These are phyloP conservation scores for Penicillium sp. DNA, from an alignment of 2,329 filamentous ascomycete species.

Conservation along the genomic window DNA sequence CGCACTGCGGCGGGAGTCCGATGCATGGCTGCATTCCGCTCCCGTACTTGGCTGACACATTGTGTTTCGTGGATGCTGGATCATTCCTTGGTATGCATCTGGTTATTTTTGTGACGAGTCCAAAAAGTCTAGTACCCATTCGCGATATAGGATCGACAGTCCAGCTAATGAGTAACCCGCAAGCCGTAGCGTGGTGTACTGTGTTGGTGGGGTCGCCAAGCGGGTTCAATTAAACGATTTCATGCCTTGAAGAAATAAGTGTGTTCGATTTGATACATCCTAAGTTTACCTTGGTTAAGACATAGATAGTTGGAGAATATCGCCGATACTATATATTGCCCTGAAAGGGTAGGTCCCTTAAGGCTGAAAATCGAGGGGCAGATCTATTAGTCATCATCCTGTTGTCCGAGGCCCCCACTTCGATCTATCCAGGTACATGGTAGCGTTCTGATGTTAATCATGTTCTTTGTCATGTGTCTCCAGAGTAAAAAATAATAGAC, in stretches of 20 bases:
- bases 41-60: not conserved
- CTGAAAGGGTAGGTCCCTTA: not conserved
- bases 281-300: not conserved
- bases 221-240: not conserved
- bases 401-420: not conserved
- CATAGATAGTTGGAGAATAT: not conserved
- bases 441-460: not conserved
- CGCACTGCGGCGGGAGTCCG: slow-evolving; percentile 5
- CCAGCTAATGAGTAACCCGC: not conserved
- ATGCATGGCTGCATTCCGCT: not conserved
- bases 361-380: not conserved
- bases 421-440: not conserved
- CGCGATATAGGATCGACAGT: not conserved
- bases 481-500: too few relatives aligned
- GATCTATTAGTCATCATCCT: not conserved
- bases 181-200: not conserved
- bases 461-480: not conserved
- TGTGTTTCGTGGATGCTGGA: not conserved
- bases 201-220: not conserved
- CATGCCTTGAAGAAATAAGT: not conserved
- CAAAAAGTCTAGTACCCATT: not conserved
- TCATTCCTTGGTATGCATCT: not conserved
- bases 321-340: not conserved
- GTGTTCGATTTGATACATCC: not conserved
- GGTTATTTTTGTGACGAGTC: not conserved